Conservation (phyloP, 2,329 filamentous ascomycete species). For the Hypocrella siamensis region DNA sequence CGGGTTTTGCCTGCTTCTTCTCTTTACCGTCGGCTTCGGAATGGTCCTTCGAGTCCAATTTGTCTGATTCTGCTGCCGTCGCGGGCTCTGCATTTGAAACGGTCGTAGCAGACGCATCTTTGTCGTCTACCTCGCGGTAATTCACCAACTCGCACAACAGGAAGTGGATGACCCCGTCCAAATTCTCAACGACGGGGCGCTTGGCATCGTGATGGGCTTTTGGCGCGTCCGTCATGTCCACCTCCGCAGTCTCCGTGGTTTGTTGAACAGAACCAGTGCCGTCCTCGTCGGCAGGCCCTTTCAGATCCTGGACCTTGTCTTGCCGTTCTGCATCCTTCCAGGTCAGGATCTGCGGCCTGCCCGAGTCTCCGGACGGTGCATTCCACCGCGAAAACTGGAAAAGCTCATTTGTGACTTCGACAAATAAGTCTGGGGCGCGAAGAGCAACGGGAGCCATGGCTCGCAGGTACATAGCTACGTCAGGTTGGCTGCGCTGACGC, state of each 20-base stretch:
- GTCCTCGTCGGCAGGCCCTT: conserved; percentile 5
- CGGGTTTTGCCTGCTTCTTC: conserved; percentile 52
- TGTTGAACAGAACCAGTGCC: conserved; percentile 8
- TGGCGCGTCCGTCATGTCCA: conserved; percentile 45
- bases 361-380: conserved; percentile 17
- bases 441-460: conserved; percentile 66
- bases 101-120: conserved; percentile 35
- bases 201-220: conserved; percentile 56
- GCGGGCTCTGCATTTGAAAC: conserved; percentile 22
- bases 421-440: conserved; percentile 70
- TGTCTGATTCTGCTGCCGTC: conserved; percentile 10
- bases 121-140: conserved; percentile 86
- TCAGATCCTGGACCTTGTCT: conserved; percentile 6
- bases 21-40: conserved; percentile 27
- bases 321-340: conserved; percentile 19
- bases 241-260: conserved; percentile 40
- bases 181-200: conserved; percentile 73
- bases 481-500: conserved; percentile 37
- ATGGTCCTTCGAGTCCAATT: conserved; percentile 16
- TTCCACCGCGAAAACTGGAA: conserved; percentile 55
- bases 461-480: conserved; percentile 59
- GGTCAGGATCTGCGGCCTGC: conserved; percentile 19
- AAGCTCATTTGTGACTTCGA: conserved; percentile 75
- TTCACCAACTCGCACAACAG: conserved; percentile 81
- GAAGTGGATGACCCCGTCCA: conserved; percentile 91